Conservation (phyloP, 306 rosid species). For the Phaseolus lunatus region DNA sequence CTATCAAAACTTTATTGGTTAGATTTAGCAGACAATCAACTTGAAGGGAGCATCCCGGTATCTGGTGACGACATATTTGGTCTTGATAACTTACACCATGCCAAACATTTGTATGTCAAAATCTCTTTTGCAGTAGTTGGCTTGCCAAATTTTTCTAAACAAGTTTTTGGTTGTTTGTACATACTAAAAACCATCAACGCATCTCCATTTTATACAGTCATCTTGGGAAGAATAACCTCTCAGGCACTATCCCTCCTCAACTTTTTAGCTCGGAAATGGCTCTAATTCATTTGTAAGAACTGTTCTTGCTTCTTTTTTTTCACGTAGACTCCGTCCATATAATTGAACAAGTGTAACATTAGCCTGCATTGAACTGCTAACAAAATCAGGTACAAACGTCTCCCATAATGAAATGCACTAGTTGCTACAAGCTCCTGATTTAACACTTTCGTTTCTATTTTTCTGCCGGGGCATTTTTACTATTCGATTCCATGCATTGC, state of each 20-base stretch:
- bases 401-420: background rate
- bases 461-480: background rate
- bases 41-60: constrained; percentile 49
- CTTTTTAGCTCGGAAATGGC: constrained; percentile 58
- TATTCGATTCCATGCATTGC: background rate
- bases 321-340: background rate
- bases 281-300: constrained; percentile 66
- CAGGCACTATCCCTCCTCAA: constrained; percentile 51
- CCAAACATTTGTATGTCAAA: constrained; percentile 50
- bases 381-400: background rate
- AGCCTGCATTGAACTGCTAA: background rate
- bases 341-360: background rate
- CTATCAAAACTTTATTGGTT: constrained; percentile 49
- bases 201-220: constrained; percentile 53
- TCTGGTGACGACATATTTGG: constrained; percentile 43
- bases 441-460: background rate
- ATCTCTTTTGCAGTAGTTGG: constrained; percentile 23
- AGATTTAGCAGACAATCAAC: constrained; percentile 50
- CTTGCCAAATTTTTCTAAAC: background rate
- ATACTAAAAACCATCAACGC: constrained; percentile 6
- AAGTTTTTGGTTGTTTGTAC: constrained; percentile 2
- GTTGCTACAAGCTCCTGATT: background rate
- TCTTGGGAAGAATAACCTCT: constrained; percentile 58
- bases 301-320: constrained; percentile 27
- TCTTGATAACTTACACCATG: constrained; percentile 43